Conservation (phyloP, 306 rosid genomes). For the Boehmeria nivea region DNA sequence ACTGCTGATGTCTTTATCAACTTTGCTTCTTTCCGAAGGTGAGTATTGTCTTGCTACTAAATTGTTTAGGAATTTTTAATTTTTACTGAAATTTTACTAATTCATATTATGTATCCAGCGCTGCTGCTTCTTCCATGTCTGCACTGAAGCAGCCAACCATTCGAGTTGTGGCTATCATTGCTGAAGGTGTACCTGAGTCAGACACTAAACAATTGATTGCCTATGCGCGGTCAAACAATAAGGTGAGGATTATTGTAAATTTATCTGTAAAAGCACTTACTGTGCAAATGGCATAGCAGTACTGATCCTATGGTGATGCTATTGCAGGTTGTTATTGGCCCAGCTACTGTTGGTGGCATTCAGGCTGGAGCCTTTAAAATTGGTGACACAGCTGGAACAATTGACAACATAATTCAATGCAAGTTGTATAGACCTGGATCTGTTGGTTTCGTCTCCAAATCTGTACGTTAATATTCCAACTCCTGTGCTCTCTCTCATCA, state of each 20-base stretch:
- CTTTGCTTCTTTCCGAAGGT: conserved; percentile 96
- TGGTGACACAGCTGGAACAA: conserved; percentile 99
- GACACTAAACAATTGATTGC: conserved; percentile 90
- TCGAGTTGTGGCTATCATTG: conserved; percentile 94
- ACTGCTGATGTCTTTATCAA: conserved; percentile 98
- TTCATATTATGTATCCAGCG: conserved; percentile 44
- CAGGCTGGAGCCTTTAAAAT: conserved; percentile 99
- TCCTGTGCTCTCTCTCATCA: no score
- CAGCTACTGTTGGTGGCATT: conserved; percentile 98
- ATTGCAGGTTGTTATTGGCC: conserved; percentile 87
- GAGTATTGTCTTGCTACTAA: neutral
- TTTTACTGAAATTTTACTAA: neutral
- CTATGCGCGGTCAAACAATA: conserved; percentile 86
- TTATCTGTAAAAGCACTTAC: conserved; percentile 10
- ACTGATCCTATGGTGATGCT: conserved; percentile 25
- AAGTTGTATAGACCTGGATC: conserved; percentile 99
- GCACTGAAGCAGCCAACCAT: conserved; percentile 94
- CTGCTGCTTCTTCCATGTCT: conserved; percentile 90
- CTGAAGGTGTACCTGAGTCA: conserved; percentile 97
- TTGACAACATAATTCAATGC: conserved; percentile 88
- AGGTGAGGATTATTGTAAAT: conserved; percentile 44
- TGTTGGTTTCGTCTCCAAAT: conserved; percentile 99
- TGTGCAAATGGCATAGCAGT: conserved; percentile 12
- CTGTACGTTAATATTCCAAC: conserved; percentile 42
- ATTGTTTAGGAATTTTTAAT: neutral